Conservation (phyloP, 2,329 filamentous ascomycete genomes). For the Fusarium subtropicale region DNA sequence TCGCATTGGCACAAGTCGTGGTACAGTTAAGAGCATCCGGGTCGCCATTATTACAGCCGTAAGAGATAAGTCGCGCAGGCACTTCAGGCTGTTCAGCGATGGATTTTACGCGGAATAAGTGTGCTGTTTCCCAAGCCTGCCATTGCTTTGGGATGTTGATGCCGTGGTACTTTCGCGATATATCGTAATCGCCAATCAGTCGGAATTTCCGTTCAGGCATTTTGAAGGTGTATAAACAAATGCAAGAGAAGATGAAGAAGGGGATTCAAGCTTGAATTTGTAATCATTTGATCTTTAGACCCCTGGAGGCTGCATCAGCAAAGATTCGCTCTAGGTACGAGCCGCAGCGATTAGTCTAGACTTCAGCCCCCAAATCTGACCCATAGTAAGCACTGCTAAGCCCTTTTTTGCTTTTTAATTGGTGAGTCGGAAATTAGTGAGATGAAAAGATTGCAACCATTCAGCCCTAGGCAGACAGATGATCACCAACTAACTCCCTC, state of each 20-base stretch:
- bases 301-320: neutral
- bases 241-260: neutral
- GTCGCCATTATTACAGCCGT: conserved; percentile 1
- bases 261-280: neutral
- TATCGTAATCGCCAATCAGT: neutral
- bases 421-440: neutral
- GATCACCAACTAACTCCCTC: neutral
- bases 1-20: neutral
- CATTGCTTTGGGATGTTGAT: neutral
- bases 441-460: neutral
- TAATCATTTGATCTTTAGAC: neutral
- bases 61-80: neutral
- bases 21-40: neutral
- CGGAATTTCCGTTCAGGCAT: neutral
- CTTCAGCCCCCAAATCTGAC: neutral
- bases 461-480: neutral
- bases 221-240: neutral
- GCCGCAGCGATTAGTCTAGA: neutral
- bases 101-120: neutral
- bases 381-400: neutral
- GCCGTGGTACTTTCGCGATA: neutral
- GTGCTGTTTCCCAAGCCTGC: conserved; percentile 13
- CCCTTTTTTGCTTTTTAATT: neutral
- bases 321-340: neutral
- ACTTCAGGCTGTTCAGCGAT: neutral